phyloP scores from a whole-genome alignment of 345 rosid genomes.

The Zanthoxylum bungeanum region DNA sequence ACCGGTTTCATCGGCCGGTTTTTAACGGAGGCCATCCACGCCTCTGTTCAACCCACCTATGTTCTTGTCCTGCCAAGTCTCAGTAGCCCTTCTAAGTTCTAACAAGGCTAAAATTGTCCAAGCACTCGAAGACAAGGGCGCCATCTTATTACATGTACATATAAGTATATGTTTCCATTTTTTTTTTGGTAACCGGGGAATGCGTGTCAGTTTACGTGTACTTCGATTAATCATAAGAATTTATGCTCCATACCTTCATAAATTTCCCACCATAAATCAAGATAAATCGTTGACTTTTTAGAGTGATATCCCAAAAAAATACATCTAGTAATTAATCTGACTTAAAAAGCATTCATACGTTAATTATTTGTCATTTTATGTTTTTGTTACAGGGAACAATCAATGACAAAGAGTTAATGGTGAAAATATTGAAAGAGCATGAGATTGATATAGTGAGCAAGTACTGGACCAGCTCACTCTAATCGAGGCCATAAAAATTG shows the following conservation, averaged over 20 bases:
- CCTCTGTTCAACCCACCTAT: slow-evolving; percentile 47
- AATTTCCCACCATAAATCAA: too few species aligned
- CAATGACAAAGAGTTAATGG: slow-evolving; percentile 40
- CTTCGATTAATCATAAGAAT: too few species aligned
- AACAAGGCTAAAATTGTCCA: slow-evolving; percentile 27
- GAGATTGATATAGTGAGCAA: slow-evolving; percentile 46
- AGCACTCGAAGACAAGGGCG: slow-evolving; percentile 51
- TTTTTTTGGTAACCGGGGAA: too few species aligned
- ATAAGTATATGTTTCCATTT: background rate
- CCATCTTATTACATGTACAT: slow-evolving; percentile 33
- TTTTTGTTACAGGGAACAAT: slow-evolving; percentile 37
- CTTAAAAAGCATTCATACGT: too few species aligned
- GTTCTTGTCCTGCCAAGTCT: slow-evolving; percentile 38
- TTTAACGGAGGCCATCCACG: slow-evolving; percentile 52
- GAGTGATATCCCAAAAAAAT: too few species aligned
- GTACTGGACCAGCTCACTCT: slow-evolving; percentile 42
- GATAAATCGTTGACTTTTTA: too few species aligned
- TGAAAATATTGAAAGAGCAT: slow-evolving; percentile 40
- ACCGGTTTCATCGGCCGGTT: slow-evolving; percentile 64
- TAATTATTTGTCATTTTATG: background rate
- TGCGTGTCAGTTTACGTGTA: too few species aligned
- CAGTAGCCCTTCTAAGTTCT: slow-evolving; percentile 12
- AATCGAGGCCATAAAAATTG: slow-evolving; percentile 49
- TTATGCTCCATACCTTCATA: too few species aligned
- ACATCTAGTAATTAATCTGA: too few species aligned